Conservation (phyloP, 768 basidiomycete species). For the Paxillus rubicundulus region DNA sequence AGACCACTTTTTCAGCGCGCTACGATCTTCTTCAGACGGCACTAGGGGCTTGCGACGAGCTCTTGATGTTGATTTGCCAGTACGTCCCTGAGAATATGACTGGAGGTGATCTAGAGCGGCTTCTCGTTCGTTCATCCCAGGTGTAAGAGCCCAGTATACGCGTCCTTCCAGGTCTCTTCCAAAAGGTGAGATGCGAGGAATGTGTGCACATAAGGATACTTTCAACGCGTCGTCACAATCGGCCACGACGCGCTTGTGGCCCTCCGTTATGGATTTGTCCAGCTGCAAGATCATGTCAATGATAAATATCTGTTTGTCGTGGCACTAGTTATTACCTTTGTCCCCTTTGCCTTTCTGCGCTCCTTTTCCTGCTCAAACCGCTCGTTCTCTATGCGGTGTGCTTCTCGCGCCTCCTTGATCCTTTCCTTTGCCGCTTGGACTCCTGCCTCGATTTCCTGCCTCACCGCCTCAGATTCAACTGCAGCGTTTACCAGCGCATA, state of each 20-base stretch:
- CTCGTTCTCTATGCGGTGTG: constrained; percentile 32
- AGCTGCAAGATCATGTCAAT: constrained; percentile 22
- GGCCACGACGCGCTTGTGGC: constrained; percentile 49
- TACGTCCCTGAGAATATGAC: constrained; percentile 24
- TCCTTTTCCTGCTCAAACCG: constrained; percentile 39
- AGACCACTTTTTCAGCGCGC: constrained; percentile 57
- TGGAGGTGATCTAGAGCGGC: constrained; percentile 34
- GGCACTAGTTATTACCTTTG: constrained; percentile 11
- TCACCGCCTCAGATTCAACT: constrained; percentile 45
- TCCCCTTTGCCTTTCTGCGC: constrained; percentile 50
- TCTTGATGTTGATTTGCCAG: constrained; percentile 31
- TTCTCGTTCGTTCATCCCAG: constrained; percentile 57
- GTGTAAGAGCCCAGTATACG: constrained; percentile 63
- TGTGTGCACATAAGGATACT: constrained; percentile 42
- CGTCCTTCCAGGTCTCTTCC: constrained; percentile 70
- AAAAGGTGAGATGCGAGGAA: constrained; percentile 57
- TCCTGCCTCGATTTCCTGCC: constrained; percentile 62
- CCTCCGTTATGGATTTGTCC: constrained; percentile 43
- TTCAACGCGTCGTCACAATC: constrained; percentile 57
- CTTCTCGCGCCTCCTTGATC: constrained; percentile 50
- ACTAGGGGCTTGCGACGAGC: constrained; percentile 39
- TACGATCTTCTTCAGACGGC: constrained; percentile 49
- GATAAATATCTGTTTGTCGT: neutral
- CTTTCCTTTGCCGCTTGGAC: constrained; percentile 54
- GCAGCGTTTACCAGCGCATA: constrained; percentile 54